A percentile compares a stretch with the other conserved stretches of the same genome.
These are phyloP conservation scores for Mortierella alpina DNA, from an alignment of 192 early-diverging fungal species.

Conservation along the genomic window DNA sequence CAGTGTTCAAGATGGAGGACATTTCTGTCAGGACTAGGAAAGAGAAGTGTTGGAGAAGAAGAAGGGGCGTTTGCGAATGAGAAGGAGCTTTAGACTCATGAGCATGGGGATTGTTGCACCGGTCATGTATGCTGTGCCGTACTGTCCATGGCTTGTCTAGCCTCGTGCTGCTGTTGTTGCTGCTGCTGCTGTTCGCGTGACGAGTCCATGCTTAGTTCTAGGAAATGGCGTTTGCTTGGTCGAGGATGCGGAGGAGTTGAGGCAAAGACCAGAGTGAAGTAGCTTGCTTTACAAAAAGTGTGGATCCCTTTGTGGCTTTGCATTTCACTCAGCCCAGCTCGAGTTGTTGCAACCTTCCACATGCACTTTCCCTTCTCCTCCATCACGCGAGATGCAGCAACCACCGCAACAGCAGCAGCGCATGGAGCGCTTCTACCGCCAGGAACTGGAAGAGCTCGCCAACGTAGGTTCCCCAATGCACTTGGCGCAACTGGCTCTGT, in stretches of 20 bases:
- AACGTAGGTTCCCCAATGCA: slow-evolving; percentile 22
- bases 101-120: not conserved
- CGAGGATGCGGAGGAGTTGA: not conserved
- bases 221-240: slow-evolving; percentile 16
- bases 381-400: slow-evolving; percentile 19
- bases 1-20: slow-evolving; percentile 76
- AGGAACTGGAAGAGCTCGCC: slow-evolving; percentile 42
- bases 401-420: slow-evolving; percentile 19
- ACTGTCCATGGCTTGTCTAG: slow-evolving; percentile 57
- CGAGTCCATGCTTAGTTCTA: not conserved
- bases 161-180: slow-evolving; percentile 48
- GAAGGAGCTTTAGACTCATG: not conserved
- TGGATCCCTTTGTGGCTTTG: no score
- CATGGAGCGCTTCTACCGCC: slow-evolving; percentile 35
- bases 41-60: not conserved
- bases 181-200: slow-evolving; percentile 32
- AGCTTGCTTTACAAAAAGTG: no score
- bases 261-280: no score
- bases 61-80: not conserved
- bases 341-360: not conserved
- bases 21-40: slow-evolving; percentile 73
- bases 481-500: not conserved
- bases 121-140: not conserved
- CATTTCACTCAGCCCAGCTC: not conserved
- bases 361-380: not conserved